Percentiles rank a stretch among this genome's conserved stretches.
Evolutionary conservation across 768 basidiomycete species (phyloP).

Genomic region (Gelatoporia subvermispora): DNA sequence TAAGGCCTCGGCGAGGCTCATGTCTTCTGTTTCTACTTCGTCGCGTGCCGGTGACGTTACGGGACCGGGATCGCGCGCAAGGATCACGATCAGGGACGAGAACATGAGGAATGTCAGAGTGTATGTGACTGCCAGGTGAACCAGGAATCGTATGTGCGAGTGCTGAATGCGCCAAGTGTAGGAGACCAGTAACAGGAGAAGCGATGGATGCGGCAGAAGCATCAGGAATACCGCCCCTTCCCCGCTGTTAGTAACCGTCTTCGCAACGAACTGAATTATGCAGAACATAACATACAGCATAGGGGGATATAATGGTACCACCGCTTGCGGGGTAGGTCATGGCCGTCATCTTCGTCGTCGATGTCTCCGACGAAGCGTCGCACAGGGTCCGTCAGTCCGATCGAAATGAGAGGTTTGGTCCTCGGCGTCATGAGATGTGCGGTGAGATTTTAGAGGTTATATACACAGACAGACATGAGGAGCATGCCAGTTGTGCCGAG

Average conservation of each 20-base stretch:
- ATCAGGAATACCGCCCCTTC: slow-evolving; percentile 51
- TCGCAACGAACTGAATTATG: too few relatives aligned
- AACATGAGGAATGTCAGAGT: slow-evolving; percentile 64
- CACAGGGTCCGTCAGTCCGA: slow-evolving; percentile 6
- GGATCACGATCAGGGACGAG: slow-evolving; percentile 67
- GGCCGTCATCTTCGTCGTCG: slow-evolving; percentile 9
- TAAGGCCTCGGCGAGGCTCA: slow-evolving; percentile 58
- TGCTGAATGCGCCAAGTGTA: slow-evolving; percentile 58
- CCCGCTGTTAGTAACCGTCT: background rate
- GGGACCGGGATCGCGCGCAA: slow-evolving; percentile 73
- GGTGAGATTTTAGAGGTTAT: slow-evolving; percentile 2
- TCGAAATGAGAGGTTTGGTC: slow-evolving; percentile 7
- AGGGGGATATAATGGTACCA: slow-evolving; percentile 18
- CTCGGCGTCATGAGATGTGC: background rate
- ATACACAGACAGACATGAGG: background rate
- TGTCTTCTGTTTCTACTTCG: slow-evolving; percentile 20
- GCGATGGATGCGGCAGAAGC: slow-evolving; percentile 70
- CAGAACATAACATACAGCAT: slow-evolving; percentile 6
- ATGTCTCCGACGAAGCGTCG: slow-evolving; percentile 10
- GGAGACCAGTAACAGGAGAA: slow-evolving; percentile 60
- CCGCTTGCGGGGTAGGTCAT: slow-evolving; percentile 3
- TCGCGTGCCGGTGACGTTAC: slow-evolving; percentile 24
- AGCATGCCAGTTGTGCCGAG: too few relatives aligned
- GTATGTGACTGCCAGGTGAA: slow-evolving; percentile 58
- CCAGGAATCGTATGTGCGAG: slow-evolving; percentile 38